Percentiles rank a stretch among this genome's conserved stretches.
These are phyloP conservation scores for Capsicum chinense DNA, from an alignment of 257 asterid genomes.

Conservation along the genomic window DNA sequence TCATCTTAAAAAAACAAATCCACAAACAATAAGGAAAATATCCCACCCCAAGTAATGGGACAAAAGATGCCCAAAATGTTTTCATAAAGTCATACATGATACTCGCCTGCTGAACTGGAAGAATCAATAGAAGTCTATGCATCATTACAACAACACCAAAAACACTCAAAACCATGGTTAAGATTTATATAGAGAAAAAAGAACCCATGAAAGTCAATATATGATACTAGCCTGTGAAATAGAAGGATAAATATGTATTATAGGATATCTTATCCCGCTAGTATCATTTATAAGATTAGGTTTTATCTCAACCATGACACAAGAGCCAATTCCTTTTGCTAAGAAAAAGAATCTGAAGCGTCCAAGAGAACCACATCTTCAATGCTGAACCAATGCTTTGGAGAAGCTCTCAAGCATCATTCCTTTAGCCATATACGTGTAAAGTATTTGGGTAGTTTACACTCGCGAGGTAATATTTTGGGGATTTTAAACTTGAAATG, in stretches of 20 bases:
- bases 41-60: background rate
- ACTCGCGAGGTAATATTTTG: background rate
- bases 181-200: background rate
- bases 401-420: conserved; percentile 16
- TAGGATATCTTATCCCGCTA: background rate
- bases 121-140: background rate
- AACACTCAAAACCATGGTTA: background rate
- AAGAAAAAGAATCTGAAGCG: background rate
- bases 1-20: background rate
- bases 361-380: background rate
- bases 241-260: background rate
- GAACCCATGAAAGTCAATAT: background rate
- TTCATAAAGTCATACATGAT: background rate
- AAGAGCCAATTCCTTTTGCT: background rate
- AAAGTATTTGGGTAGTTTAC: background rate
- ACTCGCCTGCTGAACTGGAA: background rate
- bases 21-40: background rate
- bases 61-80: background rate
- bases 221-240: background rate
- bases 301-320: background rate
- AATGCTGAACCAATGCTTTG: background rate
- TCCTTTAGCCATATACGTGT: background rate
- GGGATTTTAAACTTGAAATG: background rate
- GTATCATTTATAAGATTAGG: too few relatives aligned
- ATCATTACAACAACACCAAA: background rate